A percentile compares a stretch with the other conserved stretches of the same genome.
Conservation (phyloP, 192 early-diverging fungal species). For the Coemansia sp. region DNA sequence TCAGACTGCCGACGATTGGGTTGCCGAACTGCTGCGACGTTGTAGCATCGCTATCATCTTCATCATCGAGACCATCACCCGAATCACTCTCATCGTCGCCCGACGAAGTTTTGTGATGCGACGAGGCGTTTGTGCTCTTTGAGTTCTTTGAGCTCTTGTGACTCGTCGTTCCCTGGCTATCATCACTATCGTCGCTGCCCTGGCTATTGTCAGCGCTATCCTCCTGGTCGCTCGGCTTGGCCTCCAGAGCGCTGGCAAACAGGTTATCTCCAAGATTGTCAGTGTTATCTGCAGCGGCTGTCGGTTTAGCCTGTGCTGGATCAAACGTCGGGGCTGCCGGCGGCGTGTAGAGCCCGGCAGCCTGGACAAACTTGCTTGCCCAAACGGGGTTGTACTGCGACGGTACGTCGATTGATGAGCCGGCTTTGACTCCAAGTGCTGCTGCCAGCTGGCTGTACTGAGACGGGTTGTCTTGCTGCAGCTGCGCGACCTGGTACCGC, state of each 20-base stretch:
- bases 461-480: constrained; percentile 35
- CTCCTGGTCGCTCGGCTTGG: neutral
- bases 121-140: neutral
- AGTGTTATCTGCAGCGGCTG: neutral
- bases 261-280: constrained; percentile 3
- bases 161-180: neutral
- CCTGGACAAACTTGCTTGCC: constrained; percentile 46
- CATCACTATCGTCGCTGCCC: neutral
- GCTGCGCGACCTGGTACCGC: constrained; percentile 41
- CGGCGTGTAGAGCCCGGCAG: constrained; percentile 40
- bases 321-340: constrained; percentile 10
- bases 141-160: neutral
- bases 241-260: constrained; percentile 5
- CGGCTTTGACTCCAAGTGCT: constrained; percentile 29
- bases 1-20: constrained; percentile 32
- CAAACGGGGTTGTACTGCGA: constrained; percentile 29
- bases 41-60: neutral
- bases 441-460: constrained; percentile 35
- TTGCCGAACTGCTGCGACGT: constrained; percentile 38
- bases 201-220: neutral
- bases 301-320: constrained; percentile 9
- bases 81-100: neutral
- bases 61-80: neutral
- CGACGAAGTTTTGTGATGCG: neutral
- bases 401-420: constrained; percentile 22